A percentile compares a stretch with the other conserved stretches of the same genome.
phyloP scores from a whole-genome alignment of 805 yeast species.

The Monosporozyma yasuniensis region DNA sequence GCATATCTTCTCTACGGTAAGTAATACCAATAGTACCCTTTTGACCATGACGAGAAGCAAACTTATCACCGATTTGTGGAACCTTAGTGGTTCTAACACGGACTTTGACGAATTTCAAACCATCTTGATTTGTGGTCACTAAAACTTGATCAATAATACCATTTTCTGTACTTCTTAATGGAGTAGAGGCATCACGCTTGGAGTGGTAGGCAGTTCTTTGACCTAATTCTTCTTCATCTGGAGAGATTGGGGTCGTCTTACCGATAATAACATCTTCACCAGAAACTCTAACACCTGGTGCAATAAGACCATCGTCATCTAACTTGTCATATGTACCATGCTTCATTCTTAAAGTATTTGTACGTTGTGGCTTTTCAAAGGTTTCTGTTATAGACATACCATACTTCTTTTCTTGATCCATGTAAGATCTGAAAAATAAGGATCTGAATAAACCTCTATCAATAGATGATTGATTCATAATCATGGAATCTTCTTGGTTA shows the following conservation, averaged over 20 bases:
- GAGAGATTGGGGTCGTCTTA: constrained; percentile 98
- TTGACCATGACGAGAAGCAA: constrained; percentile 99
- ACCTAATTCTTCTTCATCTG: constrained; percentile 96
- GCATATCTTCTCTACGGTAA: constrained; percentile 98
- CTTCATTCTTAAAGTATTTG: constrained; percentile 88
- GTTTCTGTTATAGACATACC: constrained; percentile 98
- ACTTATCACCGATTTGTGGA: constrained; percentile 98
- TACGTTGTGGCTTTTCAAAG: constrained; percentile 92
- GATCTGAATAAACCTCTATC: constrained; percentile 96
- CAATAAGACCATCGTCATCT: constrained; percentile 95
- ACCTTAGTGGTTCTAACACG: constrained; percentile 98
- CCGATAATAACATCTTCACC: constrained; percentile 99
- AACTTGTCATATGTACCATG: constrained; percentile 97
- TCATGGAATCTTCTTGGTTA: constrained; percentile 99
- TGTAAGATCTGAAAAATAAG: constrained; percentile 89
- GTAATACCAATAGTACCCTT: constrained; percentile 99
- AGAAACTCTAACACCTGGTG: constrained; percentile 97
- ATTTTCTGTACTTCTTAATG: constrained; percentile 89
- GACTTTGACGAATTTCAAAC: constrained; percentile 93
- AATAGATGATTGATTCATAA: constrained; percentile 96
- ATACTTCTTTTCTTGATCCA: constrained; percentile 97
- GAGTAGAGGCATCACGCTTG: constrained; percentile 97
- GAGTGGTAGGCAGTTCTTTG: constrained; percentile 98
- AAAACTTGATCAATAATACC: constrained; percentile 98
- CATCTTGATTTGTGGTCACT: constrained; percentile 96